A percentile compares a stretch with the other conserved stretches of the same genome.
These are phyloP conservation scores for Rhododendron henanense DNA, from an alignment of 148 eudicot species.

Conservation along the genomic window DNA sequence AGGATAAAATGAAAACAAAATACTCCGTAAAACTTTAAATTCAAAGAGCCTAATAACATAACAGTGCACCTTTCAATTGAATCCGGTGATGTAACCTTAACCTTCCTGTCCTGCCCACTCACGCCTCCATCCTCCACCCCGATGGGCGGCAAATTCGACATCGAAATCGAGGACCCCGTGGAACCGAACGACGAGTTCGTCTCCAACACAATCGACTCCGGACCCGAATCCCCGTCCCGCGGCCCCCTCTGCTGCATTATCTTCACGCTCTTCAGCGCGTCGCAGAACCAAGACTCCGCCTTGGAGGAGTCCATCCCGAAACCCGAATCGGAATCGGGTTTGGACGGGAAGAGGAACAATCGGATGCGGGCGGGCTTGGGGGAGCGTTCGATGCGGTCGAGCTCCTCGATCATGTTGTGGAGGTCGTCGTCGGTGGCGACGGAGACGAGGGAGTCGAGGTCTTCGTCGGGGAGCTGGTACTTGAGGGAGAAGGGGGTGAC, in stretches of 20 bases:
- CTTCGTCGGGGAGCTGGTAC: slow-evolving; percentile 82
- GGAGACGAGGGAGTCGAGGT: slow-evolving; percentile 76
- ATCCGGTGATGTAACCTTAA: slow-evolving; percentile 37
- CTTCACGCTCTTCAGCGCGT: slow-evolving; percentile 46
- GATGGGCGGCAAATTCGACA: slow-evolving; percentile 47
- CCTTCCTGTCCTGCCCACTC: slow-evolving; percentile 35
- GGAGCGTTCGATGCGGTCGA: slow-evolving; percentile 39
- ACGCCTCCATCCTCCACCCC: slow-evolving; percentile 47
- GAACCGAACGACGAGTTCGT: slow-evolving; percentile 70
- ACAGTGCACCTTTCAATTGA: slow-evolving; percentile 55
- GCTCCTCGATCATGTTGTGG: slow-evolving; percentile 76
- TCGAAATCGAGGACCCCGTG: slow-evolving; percentile 55
- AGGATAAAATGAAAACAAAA: too few relatives aligned
- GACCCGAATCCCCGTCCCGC: slow-evolving; percentile 30
- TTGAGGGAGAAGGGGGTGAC: slow-evolving; percentile 46
- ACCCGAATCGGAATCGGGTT: slow-evolving; percentile 15
- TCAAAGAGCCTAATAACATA: not conserved
- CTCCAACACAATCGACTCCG: slow-evolving; percentile 61
- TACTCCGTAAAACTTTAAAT: too few relatives aligned
- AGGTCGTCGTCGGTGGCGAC: slow-evolving; percentile 75
- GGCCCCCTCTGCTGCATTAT: slow-evolving; percentile 37
- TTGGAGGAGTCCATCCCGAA: slow-evolving; percentile 41
- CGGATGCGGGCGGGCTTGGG: slow-evolving; percentile 48
- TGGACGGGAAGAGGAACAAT: slow-evolving; percentile 57
- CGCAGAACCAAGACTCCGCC: slow-evolving; percentile 62